Evolutionary conservation across 163 green algal genomes (phyloP).

Genomic region (Prototheca wickerhamii): DNA sequence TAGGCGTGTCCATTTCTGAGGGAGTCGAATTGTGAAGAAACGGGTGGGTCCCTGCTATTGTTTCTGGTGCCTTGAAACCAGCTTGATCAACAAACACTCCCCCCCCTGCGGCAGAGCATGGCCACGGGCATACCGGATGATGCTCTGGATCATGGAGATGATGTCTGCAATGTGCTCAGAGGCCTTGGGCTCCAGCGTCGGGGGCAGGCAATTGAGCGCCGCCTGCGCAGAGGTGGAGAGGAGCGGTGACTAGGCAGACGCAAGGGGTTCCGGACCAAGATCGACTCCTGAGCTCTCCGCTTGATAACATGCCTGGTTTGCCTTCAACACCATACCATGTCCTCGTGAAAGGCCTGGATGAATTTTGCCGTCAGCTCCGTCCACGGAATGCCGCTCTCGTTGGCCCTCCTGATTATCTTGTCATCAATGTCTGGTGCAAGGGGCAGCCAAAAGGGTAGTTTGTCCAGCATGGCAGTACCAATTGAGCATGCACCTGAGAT

Average conservation of each 20-base stretch:
- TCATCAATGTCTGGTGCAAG: conserved; percentile 31
- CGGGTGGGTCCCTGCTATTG: too few relatives aligned
- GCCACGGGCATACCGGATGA: conserved; percentile 45
- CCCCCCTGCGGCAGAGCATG: neutral
- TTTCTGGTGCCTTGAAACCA: too few relatives aligned
- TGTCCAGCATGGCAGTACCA: too few relatives aligned
- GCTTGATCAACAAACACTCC: neutral
- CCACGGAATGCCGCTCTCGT: conserved; percentile 50
- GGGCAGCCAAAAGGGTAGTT: conserved; percentile 12
- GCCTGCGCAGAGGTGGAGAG: too few relatives aligned
- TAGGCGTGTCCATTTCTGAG: conserved; percentile 82
- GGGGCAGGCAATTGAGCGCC: conserved; percentile 72
- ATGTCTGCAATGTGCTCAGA: conserved; percentile 83
- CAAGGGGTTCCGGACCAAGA: too few relatives aligned
- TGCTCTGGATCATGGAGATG: conserved; percentile 77
- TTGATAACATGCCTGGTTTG: too few relatives aligned
- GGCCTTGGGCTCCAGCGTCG: conserved; percentile 77
- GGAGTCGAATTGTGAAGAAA: neutral
- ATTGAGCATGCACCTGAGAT: too few relatives aligned
- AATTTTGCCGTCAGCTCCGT: conserved; percentile 67
- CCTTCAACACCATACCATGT: conserved; percentile 38
- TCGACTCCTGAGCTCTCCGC: too few relatives aligned
- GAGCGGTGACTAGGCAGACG: neutral
- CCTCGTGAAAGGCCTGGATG: conserved; percentile 79
- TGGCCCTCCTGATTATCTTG: conserved; percentile 85